Base-by-base conservation (phyloP, 148 eudicot species). In the Beta vulgaris region DNA sequence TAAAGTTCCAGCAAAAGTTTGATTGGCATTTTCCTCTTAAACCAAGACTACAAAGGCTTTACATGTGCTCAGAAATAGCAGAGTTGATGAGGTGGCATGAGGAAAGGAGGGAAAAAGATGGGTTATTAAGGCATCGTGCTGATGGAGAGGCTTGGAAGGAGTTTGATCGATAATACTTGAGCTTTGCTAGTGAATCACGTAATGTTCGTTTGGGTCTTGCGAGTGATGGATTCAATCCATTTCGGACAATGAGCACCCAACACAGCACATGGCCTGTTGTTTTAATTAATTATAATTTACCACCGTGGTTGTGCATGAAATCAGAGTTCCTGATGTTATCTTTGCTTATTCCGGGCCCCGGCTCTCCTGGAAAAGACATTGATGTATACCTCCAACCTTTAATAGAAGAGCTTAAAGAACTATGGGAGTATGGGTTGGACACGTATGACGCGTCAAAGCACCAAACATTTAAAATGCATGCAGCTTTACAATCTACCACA, bases 1-100 rank as follows among this genome's bases (percentile, higher is more conserved):
- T 67, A 7, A 16, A 19, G 35, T 69, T 15, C 39, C 43, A 1
- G 9, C 6, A 29, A 69, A 69, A 19, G 59, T 48, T 18, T 1
- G n/a, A 48, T 46, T 49, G 60, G 40, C 25, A 69, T 69, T n/a
- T n/a, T n/a, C 73, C 73, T 15, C 25, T 69, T 28, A 48, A 69
- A 2, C 66, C 67, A 21, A 53, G 63, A 10, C 39, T 54, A 9
- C 43, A 71, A 71, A 71, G n/a, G n/a, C n/a, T n/a, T n/a, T n/a
- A n/a, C n/a, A n/a, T n/a, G n/a, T n/a, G n/a, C n/a, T n/a, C n/a
- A n/a, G n/a, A n/a, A n/a, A n/a, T n/a, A n/a, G n/a, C n/a, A n/a
- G n/a, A n/a, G n/a, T n/a, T n/a, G n/a, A n/a, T 71, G 63, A 1
- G 48, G n/a, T 72, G 66, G 66, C 28, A 35, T 32, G 37, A 18